Percentiles rank a stretch among this genome's conserved stretches.
These are phyloP conservation scores for Cladorrhinum sp. DNA, from an alignment of 2,329 filamentous ascomycete species.

Conservation along the genomic window DNA sequence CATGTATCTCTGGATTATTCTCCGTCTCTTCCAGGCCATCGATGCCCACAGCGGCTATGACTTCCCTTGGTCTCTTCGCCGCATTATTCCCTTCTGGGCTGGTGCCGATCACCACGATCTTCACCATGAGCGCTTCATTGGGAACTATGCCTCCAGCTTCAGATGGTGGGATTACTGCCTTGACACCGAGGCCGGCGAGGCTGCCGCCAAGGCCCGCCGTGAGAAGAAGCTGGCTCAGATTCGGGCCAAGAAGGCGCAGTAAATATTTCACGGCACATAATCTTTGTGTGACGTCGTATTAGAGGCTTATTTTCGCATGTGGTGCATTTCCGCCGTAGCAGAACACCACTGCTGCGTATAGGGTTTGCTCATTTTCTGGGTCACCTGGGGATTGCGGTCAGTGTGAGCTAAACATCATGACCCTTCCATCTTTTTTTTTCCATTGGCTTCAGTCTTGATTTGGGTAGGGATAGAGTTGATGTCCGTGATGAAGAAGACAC, in stretches of 20 bases:
- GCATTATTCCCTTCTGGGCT: slow-evolving; percentile 97
- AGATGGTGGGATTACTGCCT: slow-evolving; percentile 97
- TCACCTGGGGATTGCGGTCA: not conserved
- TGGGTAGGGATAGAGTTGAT: slow-evolving; percentile 13
- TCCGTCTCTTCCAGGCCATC: slow-evolving; percentile 94
- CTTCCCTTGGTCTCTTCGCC: slow-evolving; percentile 94
- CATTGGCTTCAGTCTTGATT: not conserved
- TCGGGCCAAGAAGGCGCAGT: slow-evolving; percentile 67
- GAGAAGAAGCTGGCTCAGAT: slow-evolving; percentile 70
- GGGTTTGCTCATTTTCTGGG: not conserved
- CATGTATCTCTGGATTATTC: slow-evolving; percentile 95
- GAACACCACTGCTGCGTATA: not conserved
- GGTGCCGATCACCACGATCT: slow-evolving; percentile 94
- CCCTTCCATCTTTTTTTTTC: not conserved
- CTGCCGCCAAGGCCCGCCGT: slow-evolving; percentile 78
- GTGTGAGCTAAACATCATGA: not conserved
- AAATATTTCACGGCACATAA: slow-evolving; percentile 30
- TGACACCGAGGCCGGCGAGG: slow-evolving; percentile 88
- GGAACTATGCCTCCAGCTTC: slow-evolving; percentile 97
- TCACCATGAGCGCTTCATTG: slow-evolving; percentile 98
- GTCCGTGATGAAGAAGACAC: slow-evolving; percentile 20
- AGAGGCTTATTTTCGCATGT: not conserved
- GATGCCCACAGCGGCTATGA: slow-evolving; percentile 98
- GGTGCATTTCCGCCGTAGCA: not conserved
- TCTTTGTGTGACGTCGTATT: not conserved